Evolutionary conservation across 805 yeast species (phyloP), one percentile per base, ranked within the genome.

Genomic region (Metschnikowia cubensis): DNA sequence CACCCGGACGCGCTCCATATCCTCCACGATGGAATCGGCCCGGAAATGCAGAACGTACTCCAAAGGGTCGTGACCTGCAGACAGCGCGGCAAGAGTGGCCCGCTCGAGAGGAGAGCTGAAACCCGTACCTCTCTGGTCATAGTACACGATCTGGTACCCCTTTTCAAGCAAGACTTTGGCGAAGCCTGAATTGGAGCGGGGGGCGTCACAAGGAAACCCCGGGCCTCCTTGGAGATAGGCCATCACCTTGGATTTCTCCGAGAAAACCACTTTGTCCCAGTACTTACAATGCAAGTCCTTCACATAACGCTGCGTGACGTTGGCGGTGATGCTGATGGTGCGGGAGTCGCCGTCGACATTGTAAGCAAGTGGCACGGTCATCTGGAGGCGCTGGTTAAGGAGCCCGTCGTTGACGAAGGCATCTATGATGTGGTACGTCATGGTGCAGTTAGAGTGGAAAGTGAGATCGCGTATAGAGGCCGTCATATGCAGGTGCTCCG

Each of bases 51-150:
- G 50, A 8, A 81, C 50, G 53, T 68, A 79, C 6, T 67, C 59
- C 25, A 80, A 59, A 0, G 56, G 59, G 32, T 20, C n/a, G 10
- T 14, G 25, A 6, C 52, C 51, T 15, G 35, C 40, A 25, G 14
- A 47, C 50, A 11, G 35, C 13, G 39, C 45, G 6, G 54, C 52
- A 35, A 71, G 57, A 6, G 67, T 59, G 2, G 54, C 58, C 2
- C 64, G 59, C 42, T 77, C 79, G 17, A 82, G 59, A 0, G 81
- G 75, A 3, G 76, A 65, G 42, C 82, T 75, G 22, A 76, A 60
- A 0, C 85, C 86, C 0, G 85, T 81, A n/a, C 85, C 86, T 58
- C 85, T 63, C 59, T 81, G 85, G 64, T 81, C 86, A 43, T 79
- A 62, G 37, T 69, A 73, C 13, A 81, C 61, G 6, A 77, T 63